Evolutionary conservation across 2,329 filamentous ascomycete genomes (phyloP).

Genomic region (Coleophoma crateriformis): DNA sequence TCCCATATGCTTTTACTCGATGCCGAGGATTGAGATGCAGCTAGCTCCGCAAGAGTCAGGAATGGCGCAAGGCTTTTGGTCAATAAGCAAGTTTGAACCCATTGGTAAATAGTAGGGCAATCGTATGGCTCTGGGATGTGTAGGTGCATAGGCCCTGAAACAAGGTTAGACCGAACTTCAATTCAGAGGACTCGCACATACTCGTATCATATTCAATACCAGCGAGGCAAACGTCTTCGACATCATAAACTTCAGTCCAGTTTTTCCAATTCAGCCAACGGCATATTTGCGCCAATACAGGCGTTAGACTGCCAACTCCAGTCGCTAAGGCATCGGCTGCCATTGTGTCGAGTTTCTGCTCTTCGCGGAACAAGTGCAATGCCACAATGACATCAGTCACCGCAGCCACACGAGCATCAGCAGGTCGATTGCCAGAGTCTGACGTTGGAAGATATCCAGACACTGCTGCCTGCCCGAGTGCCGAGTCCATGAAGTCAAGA

Average conservation of each 20-base stretch:
- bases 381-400: slow-evolving; percentile 66
- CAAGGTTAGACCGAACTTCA: no score
- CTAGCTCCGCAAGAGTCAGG: slow-evolving; percentile 42
- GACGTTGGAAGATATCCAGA: slow-evolving; percentile 63
- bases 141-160: no score
- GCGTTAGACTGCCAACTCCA: slow-evolving; percentile 51
- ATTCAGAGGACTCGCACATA: slow-evolving; percentile 11
- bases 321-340: slow-evolving; percentile 40
- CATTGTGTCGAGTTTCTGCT: slow-evolving; percentile 72
- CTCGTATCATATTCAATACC: slow-evolving; percentile 51
- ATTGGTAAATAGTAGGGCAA: slow-evolving; percentile 55
- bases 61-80: slow-evolving; percentile 31
- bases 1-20: slow-evolving; percentile 9
- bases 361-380: slow-evolving; percentile 83
- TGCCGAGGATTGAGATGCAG: slow-evolving; percentile 24
- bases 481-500: slow-evolving; percentile 58
- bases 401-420: slow-evolving; percentile 52
- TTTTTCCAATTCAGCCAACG: slow-evolving; percentile 72
- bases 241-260: slow-evolving; percentile 57
- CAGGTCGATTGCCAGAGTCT: slow-evolving; percentile 36
- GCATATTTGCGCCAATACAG: slow-evolving; percentile 73
- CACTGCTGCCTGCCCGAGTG: slow-evolving; percentile 48
- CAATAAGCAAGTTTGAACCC: slow-evolving; percentile 38
- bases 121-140: slow-evolving; percentile 41
- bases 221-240: slow-evolving; percentile 49